A percentile compares a stretch with the other conserved stretches of the same genome.
Evolutionary conservation across 345 rosid genomes (phyloP).

Genomic region (Raphanus raphanistrum): DNA sequence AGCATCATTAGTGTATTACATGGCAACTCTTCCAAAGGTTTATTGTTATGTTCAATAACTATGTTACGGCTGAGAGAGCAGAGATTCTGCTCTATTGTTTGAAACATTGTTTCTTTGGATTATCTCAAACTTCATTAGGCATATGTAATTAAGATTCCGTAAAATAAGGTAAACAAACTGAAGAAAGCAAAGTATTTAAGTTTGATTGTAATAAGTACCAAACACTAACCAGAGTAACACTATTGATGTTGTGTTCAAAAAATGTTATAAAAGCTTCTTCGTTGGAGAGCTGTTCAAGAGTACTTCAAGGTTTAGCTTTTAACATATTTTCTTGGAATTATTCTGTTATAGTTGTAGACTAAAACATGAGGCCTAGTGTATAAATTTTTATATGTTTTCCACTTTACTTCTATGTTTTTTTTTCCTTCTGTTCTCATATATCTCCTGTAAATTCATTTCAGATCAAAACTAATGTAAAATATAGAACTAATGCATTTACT

Average conservation of each 20-base stretch:
- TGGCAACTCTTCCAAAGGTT: constrained; percentile 79
- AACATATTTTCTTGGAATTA: constrained; percentile 86
- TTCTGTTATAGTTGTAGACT: constrained; percentile 72
- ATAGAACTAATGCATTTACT: neutral
- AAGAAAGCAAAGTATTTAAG: neutral
- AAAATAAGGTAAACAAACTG: constrained; percentile 51
- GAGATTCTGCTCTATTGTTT: constrained; percentile 71
- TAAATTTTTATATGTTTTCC: neutral
- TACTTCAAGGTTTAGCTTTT: constrained; percentile 82
- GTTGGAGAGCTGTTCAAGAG: constrained; percentile 86
- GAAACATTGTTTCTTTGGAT: constrained; percentile 77
- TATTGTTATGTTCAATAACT: constrained; percentile 46
- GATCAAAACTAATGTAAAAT: neutral
- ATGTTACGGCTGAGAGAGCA: constrained; percentile 73
- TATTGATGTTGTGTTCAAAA: constrained; percentile 40
- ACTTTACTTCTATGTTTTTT: neutral
- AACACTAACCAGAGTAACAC: neutral
- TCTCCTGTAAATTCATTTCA: constrained; percentile 11
- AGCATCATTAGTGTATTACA: constrained; percentile 66
- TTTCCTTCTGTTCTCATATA: neutral
- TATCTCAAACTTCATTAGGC: constrained; percentile 86
- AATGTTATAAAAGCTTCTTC: constrained; percentile 85
- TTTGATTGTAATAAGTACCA: neutral
- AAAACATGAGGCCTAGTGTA: constrained; percentile 37
- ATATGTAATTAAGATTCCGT: constrained; percentile 89